Base-by-base conservation (phyloP, 2,329 filamentous ascomycete genomes). In the Verruconis gallopava region DNA sequence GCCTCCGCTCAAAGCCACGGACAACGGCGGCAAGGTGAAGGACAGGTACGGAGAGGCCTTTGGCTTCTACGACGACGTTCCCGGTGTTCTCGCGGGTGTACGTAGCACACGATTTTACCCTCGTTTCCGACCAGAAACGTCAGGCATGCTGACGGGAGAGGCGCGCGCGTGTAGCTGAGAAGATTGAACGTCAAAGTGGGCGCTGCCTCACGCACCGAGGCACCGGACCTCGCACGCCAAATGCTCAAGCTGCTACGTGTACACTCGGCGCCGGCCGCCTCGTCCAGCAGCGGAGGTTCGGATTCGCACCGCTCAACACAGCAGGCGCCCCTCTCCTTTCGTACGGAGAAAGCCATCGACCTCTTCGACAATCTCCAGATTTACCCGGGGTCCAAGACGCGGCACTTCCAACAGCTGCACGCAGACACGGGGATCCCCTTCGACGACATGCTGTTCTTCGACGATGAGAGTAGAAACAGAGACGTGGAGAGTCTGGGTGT, bases 391-490 rank as follows among this genome's bases (percentile, higher is more conserved):
- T 80, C 69, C 55, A 96, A 96, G 70, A 79, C 81, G n/a, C 73
- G 75, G 47, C 89, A 96, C 61, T 93, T 96, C 53, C 71, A 79
- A 53, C 68, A 73, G 4, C 67, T 96, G 50, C 73, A 81, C 6
- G 73, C 79, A 56, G 70, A 75, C 43, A 86, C 81, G 12, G 77
- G 77, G 1, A 60, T 95, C 2, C 64, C 67, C 4, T 93, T 76
- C 54, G 73, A 81, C 48, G 85, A 95, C 37, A 93, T 96, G 80
- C 59, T 96, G 22, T 96, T 96, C 60, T 96, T 96, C 50, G 89
- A 96, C 52, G 89, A 96, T 52, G 89, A 96, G 71, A 69, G 71
- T 40, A 66, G 89, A 46, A 96, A 96, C 55, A 69, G 75, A 44
- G 86, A 95, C 55, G 89, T 93, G 1, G 75, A 81, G 61, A 66